Percentiles rank a stretch among this genome's conserved stretches.
Conservation (phyloP, 345 rosid species). For the Barbarea vulgaris region DNA sequence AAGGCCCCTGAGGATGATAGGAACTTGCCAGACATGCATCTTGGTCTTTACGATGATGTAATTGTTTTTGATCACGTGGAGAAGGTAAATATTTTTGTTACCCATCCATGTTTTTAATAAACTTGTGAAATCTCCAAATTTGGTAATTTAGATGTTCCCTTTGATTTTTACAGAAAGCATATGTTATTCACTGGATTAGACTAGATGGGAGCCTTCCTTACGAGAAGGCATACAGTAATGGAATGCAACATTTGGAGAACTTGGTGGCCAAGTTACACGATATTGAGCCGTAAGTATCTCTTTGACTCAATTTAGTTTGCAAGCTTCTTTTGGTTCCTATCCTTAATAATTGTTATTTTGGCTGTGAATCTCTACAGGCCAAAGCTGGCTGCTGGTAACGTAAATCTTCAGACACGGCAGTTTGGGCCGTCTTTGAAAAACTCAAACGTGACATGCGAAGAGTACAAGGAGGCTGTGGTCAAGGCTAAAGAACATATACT, state of each 20-base stretch:
- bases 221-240: constrained; percentile 60
- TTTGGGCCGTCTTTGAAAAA: constrained; percentile 62
- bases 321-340: neutral
- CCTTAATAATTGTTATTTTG: neutral
- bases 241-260: constrained; percentile 51
- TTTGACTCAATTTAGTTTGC: constrained; percentile 10
- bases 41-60: constrained; percentile 77
- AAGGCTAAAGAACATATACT: constrained; percentile 83
- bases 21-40: constrained; percentile 85
- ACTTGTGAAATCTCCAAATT: constrained; percentile 1
- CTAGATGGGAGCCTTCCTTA: constrained; percentile 51
- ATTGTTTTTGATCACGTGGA: constrained; percentile 88
- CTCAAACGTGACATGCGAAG: constrained; percentile 74
- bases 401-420: constrained; percentile 56
- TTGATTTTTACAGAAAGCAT: constrained; percentile 50
- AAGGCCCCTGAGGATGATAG: constrained; percentile 80
- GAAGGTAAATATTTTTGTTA: constrained; percentile 53
- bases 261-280: constrained; percentile 56
- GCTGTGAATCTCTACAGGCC: constrained; percentile 55
- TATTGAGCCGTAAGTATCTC: constrained; percentile 49
- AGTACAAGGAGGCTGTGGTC: constrained; percentile 63
- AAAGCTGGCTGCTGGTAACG: constrained; percentile 63
- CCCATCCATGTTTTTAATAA: constrained; percentile 19
- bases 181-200: constrained; percentile 71
- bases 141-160: neutral